Conservation (phyloP, 1,284 basidiomycete species). For the Mycocalia duriaeana region DNA sequence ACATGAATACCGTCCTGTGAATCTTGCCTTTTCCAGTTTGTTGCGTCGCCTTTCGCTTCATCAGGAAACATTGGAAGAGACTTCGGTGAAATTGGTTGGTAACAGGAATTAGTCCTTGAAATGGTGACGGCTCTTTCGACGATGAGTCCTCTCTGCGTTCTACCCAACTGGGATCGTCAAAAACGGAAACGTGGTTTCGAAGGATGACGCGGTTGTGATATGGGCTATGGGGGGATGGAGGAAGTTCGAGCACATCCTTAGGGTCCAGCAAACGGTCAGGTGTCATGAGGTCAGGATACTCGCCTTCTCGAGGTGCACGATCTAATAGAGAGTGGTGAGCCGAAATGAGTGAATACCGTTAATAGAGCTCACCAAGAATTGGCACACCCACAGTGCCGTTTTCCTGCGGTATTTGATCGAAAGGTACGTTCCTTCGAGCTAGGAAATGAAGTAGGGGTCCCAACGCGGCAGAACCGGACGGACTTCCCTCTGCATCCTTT, state of each 20-base stretch:
- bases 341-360: too few relatives aligned
- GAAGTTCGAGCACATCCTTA: constrained; percentile 46
- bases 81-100: constrained; percentile 19
- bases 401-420: too few relatives aligned
- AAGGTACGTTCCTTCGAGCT: too few relatives aligned
- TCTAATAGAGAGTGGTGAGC: too few relatives aligned
- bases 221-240: constrained; percentile 43
- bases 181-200: constrained; percentile 56
- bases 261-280: constrained; percentile 58
- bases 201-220: constrained; percentile 56
- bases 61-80: constrained; percentile 55
- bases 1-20: constrained; percentile 59
- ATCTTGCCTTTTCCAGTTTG: constrained; percentile 88
- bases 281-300: constrained; percentile 56
- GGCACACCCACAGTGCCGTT: too few relatives aligned
- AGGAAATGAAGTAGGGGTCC: too few relatives aligned
- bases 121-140: constrained; percentile 8
- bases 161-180: constrained; percentile 19
- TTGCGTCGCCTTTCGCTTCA: constrained; percentile 62
- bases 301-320: too few relatives aligned
- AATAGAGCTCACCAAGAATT: too few relatives aligned
- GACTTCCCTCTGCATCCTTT: too few relatives aligned
- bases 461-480: too few relatives aligned
- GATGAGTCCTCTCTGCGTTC: constrained; percentile 16
- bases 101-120: constrained; percentile 16